Base-by-base conservation (phyloP, 1,284 basidiomycete species). In the Tausonia pullulans region DNA sequence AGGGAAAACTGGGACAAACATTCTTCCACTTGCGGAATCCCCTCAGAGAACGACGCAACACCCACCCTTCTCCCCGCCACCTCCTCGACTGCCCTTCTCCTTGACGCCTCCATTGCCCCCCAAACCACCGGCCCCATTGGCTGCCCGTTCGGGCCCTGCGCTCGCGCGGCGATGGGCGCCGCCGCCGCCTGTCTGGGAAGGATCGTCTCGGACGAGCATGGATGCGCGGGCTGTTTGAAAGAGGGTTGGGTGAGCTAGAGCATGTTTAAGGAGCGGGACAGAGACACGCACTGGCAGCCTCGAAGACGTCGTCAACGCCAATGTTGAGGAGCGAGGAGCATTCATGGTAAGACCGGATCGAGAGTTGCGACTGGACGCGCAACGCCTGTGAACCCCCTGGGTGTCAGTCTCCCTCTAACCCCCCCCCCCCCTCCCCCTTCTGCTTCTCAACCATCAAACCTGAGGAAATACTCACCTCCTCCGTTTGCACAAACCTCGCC, bases 241-340 rank as follows among this genome's bases (percentile, higher is more conserved):
- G 27, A 27, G 27, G 27, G 27, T 1, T 27, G 27, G 27, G 2
- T 27, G 27, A 27, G 27, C 27, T 27, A 27, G 27, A 27, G 27
- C 27, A 27, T 27, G 27, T 27, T 27, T 27, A 27, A 27, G 27
- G 27, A 27, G 27, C 16, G 92, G 27, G 27, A 27, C 27, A 27
- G 27, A 27, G 27, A 27, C 27, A 27, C 27, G 27, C 27, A 27
- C 27, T 96, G 44, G 93, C 93, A 0, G 89, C 87, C 79, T 97
- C 93, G 70, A 96, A 97, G 50, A 96, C 89, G 70, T 92, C 88
- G 76, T 96, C 93, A 11, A 96, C 93, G 57, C 93, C 93, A 75
- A 92, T 86, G 70, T 93, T 93, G 74, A 86, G 86, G 61, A 96
- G 80, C 39, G 93, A 88, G 3, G 88, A 91, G 72, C 92, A 96